Evolutionary conservation across 2,329 filamentous ascomycete species (phyloP).

Genomic region (Pseudocercospora cruenta): DNA sequence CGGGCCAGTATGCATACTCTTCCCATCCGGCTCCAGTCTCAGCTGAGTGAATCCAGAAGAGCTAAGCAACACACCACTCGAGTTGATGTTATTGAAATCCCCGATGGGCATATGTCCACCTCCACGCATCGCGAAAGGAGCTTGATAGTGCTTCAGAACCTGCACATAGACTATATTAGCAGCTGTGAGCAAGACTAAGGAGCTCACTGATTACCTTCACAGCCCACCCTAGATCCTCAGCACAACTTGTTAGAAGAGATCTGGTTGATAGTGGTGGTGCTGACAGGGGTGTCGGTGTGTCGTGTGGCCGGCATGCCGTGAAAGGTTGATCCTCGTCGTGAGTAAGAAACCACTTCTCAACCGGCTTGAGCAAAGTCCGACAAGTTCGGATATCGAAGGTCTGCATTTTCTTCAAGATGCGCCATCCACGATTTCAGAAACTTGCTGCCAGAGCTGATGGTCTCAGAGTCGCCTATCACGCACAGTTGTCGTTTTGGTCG

Average conservation of each 20-base stretch:
- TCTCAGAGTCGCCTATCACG: conserved; percentile 92
- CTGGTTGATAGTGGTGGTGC: not conserved
- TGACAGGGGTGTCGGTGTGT: not conserved
- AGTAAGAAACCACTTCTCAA: conserved; percentile 14
- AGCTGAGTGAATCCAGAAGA: conserved; percentile 15
- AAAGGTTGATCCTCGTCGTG: not conserved
- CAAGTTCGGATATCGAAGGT: conserved; percentile 83
- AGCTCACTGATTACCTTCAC: not conserved
- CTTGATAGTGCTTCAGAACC: conserved; percentile 5
- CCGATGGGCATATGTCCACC: conserved; percentile 10
- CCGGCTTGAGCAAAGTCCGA: conserved; percentile 43
- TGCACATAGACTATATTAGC: not conserved
- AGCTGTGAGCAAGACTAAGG: not conserved
- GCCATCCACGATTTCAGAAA: conserved; percentile 92
- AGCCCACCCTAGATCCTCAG: conserved; percentile 8
- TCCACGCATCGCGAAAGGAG: conserved; percentile 5
- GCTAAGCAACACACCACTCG: conserved; percentile 13
- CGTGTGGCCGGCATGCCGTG: not conserved
- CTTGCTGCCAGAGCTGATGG: conserved; percentile 79
- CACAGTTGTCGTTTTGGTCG: conserved; percentile 87
- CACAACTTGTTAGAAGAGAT: not conserved
- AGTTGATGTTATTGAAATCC: conserved; percentile 19
- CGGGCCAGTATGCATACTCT: conserved; percentile 14
- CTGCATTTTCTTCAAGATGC: conserved; percentile 85
- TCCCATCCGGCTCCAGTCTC: conserved; percentile 1